Conservation (phyloP, 2,329 filamentous ascomycete genomes). For the Talaromyces sp. region DNA sequence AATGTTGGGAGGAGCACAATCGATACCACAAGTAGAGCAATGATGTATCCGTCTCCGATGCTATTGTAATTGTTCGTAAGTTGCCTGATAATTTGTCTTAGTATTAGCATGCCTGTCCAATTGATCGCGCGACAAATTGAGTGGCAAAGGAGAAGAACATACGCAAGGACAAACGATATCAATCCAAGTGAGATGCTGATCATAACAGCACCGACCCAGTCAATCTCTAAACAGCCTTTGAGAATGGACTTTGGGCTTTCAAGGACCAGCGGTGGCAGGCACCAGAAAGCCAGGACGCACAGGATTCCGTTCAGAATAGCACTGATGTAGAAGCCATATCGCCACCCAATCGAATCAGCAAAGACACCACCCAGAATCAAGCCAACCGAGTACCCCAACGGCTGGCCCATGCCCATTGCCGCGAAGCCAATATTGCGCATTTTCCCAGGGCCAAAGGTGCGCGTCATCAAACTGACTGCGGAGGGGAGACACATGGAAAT, state of each 20-base stretch:
- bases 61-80: not conserved
- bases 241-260: not conserved
- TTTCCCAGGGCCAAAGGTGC: constrained; percentile 38
- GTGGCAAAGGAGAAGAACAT: not conserved
- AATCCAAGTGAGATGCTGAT: constrained; percentile 40
- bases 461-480: constrained; percentile 43
- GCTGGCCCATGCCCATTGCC: constrained; percentile 43
- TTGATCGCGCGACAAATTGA: not conserved
- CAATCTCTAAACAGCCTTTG: constrained; percentile 27
- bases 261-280: not conserved
- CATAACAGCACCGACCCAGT: constrained; percentile 45
- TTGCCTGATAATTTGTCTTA: not conserved
- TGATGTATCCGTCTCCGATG: constrained; percentile 10
- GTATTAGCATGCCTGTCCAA: not conserved
- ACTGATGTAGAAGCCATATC: constrained; percentile 34
- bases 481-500: constrained; percentile 42
- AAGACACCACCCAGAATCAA: constrained; percentile 46
- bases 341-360: constrained; percentile 41
- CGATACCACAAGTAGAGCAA: constrained; percentile 22
- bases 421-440: constrained; percentile 46
- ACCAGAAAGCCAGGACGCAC: not conserved
- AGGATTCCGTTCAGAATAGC: constrained; percentile 5
- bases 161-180: constrained; percentile 39
- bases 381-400: constrained; percentile 45
- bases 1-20: constrained; percentile 22